Evolutionary conservation across 331 rosid genomes (phyloP).

Genomic region (Arachis monticola): DNA sequence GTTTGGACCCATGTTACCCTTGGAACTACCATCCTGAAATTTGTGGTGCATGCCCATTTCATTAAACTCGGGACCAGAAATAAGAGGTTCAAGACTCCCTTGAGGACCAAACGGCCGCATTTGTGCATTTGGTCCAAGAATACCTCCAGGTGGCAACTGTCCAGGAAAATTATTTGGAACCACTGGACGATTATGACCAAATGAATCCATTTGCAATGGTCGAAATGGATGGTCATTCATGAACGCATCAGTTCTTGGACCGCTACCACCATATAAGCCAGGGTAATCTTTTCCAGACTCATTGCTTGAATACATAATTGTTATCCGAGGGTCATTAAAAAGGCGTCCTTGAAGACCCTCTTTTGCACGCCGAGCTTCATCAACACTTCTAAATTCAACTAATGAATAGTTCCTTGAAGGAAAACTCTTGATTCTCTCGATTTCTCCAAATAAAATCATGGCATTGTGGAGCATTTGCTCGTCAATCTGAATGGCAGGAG

Average conservation of each 20-base stretch:
- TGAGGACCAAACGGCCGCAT: slow-evolving; percentile 80
- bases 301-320: slow-evolving; percentile 83
- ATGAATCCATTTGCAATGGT: slow-evolving; percentile 63
- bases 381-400: slow-evolving; percentile 92
- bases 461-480: slow-evolving; percentile 99
- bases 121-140: slow-evolving; percentile 57
- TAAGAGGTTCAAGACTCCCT: slow-evolving; percentile 61
- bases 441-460: slow-evolving; percentile 96
- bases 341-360: slow-evolving; percentile 97
- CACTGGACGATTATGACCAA: slow-evolving; percentile 68
- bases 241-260: slow-evolving; percentile 68
- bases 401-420: slow-evolving; percentile 78
- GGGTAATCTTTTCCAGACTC: slow-evolving; percentile 73
- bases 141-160: slow-evolving; percentile 54
- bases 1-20: slow-evolving; percentile 64
- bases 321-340: slow-evolving; percentile 89
- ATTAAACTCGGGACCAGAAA: slow-evolving; percentile 64
- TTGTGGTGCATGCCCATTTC: slow-evolving; percentile 52
- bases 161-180: slow-evolving; percentile 69
- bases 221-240: slow-evolving; percentile 60
- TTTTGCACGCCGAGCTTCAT: slow-evolving; percentile 96
- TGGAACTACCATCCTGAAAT: slow-evolving; percentile 74
- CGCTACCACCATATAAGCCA: slow-evolving; percentile 60
- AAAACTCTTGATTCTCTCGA: slow-evolving; percentile 83
- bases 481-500: slow-evolving; percentile 84